Evolutionary conservation across 139 green algal species (phyloP), one percentile per base, ranked within the genome.

Genomic region (Edaphochlamys debaryana): DNA sequence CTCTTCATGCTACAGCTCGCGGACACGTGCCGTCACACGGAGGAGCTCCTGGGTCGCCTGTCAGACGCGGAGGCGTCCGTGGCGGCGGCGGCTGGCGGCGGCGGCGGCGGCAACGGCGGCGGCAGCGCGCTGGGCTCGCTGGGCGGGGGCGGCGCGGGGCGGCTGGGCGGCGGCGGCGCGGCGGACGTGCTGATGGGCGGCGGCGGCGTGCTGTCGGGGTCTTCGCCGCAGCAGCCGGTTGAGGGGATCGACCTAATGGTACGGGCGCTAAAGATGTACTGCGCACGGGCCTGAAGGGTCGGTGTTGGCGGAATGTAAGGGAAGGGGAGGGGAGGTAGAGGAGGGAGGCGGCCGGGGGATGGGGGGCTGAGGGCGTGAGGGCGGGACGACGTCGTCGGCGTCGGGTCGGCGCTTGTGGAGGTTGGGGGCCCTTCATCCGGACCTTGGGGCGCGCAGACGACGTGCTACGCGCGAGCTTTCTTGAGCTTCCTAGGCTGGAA

Each of bases 171-270:
- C 34, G 52, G 48, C 45, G 72, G 56, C 56, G 69, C 20, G n/a
- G 48, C 6, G 17, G 32, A 3, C 3, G 48, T 42, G 40, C 15
- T 15, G n/a, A 1, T 48, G 60, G 38, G 38, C 19, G 60, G 30
- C 3, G 6, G 8, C 13, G 54, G 73, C 40, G 30, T 11, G 36
- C 56, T 36, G 63, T 40, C 22, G 34, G 52, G 70, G 74, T n/a
- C n/a, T n/a, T 30, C 29, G 54, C 37, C 76, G 54, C 70, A 71
- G 13, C 41, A 67, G 37, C 67, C 56, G 27, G 38, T 89, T 27
- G 85, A 89, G 30, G 85, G 85, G 4, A 79, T 89, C 34, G 79
- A 86, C 23, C 36, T 89, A 15, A 84, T 89, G 72, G 67, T 84
- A 4, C 72, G 85, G 36, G 67, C 85, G 34, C 79, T 89, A 27